Base-by-base conservation (phyloP, 1,139 yeast species). In the Petasospora rhodanensis region DNA sequence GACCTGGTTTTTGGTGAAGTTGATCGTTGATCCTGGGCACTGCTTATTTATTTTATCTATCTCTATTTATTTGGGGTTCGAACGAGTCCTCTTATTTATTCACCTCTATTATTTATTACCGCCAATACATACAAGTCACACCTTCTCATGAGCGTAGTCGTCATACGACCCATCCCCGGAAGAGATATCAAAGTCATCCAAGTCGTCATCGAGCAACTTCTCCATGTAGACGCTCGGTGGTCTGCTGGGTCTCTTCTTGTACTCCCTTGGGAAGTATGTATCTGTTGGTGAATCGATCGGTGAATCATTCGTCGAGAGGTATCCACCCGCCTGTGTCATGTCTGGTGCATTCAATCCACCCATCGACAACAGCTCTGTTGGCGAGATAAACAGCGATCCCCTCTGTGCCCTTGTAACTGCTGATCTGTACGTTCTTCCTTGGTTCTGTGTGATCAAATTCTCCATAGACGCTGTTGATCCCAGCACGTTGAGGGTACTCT, bases 1-100 rank as follows among this genome's bases (percentile, higher is more conserved):
- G 95, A 85, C 69, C 76, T 85, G 62, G 95, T 85, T 61, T 85
- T 85, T 60, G 95, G 95, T 55, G 95, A 85, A 64, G 95, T 85
- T 50, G 95, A 85, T 68, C 87, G 95, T 66, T 85, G 67, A 61
- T 13, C 14, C 8, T 7, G 17, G 4, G 17, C 14, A 6, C 11
- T n/a, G 14, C 23, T 28, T 27, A 37, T 32, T 32, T 27, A 29
- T 28, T 24, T 26, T 30, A 29, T 12, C 20, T 32, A 28, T 29
- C 14, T 24, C 11, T 38, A 31, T 36, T 38, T 21, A 21, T 12
- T 21, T 12, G 13, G 23, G 23, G 8, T 7, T 18, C 8, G 31
- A 34, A 22, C 28, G 9, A 7, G 19, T 18, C 8, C 19, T 18
- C 19, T 18, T 36, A 39, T 41, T 42, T 28, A 35, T 36, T 26